A percentile compares a stretch with the other conserved stretches of the same genome.
Evolutionary conservation across 169 alveolate species (phyloP).

Genomic region (Ichthyophthirius multifiliis): DNA sequence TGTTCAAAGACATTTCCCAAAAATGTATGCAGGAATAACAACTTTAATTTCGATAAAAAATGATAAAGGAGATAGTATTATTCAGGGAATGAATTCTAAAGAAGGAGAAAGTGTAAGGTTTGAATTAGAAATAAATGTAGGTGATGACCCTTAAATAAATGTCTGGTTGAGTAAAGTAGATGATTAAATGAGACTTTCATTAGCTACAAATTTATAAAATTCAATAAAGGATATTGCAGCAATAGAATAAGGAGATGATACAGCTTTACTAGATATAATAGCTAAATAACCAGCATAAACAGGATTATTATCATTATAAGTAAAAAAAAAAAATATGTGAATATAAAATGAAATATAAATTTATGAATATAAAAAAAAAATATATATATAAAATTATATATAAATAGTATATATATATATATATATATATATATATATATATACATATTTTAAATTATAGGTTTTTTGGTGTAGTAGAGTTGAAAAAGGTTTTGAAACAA

Average conservation of each 20-base stretch:
- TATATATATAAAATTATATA: no score
- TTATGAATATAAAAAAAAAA: no score
- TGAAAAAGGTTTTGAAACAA: constrained; percentile 19
- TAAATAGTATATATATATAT: no score
- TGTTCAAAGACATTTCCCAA: constrained; percentile 94
- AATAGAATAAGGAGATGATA: constrained; percentile 56
- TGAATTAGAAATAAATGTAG: constrained; percentile 50
- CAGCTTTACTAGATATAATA: constrained; percentile 69
- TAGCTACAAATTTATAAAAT: constrained; percentile 74
- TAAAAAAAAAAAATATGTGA: not conserved
- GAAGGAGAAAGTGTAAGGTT: constrained; percentile 79
- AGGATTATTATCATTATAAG: constrained; percentile 77
- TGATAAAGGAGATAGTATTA: constrained; percentile 65
- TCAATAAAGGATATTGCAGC: constrained; percentile 66
- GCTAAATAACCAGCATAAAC: constrained; percentile 84
- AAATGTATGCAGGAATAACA: constrained; percentile 98
- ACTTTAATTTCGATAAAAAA: constrained; percentile 61
- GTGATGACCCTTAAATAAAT: constrained; percentile 84
- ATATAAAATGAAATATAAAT: no score
- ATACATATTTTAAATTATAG: not conserved
- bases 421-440: no score
- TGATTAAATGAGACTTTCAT: constrained; percentile 74
- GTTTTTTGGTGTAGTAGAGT: constrained; percentile 34
- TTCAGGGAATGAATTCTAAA: constrained; percentile 80
- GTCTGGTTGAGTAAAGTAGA: constrained; percentile 86